Conservation (phyloP, 1,284 basidiomycete species). For the Marasmius fiardii region DNA sequence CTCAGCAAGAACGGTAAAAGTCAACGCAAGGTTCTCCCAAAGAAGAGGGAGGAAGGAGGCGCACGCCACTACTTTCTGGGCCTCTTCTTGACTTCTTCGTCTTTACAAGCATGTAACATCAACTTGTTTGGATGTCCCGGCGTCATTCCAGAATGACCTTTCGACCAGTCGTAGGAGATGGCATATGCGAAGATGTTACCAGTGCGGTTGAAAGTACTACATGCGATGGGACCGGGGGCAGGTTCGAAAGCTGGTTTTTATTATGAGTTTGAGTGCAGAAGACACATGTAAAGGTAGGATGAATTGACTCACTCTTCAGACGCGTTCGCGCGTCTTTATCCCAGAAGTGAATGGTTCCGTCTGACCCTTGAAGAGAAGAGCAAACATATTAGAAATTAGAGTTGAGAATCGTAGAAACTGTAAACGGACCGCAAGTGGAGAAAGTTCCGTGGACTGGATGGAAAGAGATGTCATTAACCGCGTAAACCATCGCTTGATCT, state of each 20-base stretch:
- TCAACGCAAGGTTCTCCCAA: not conserved
- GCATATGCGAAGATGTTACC: constrained; percentile 91
- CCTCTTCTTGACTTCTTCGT: constrained; percentile 83
- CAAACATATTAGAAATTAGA: constrained; percentile 1
- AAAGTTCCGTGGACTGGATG: constrained; percentile 94
- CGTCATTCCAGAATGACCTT: constrained; percentile 84
- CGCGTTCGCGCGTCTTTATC: constrained; percentile 88
- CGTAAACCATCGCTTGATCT: constrained; percentile 80
- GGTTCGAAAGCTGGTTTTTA: constrained; percentile 61
- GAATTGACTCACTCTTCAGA: constrained; percentile 68
- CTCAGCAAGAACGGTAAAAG: not conserved
- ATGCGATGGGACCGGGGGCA: constrained; percentile 64
- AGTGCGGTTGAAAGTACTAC: constrained; percentile 80
- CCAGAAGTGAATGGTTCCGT: constrained; percentile 85
- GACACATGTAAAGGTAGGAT: too few relatives aligned
- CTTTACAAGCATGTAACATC: constrained; percentile 89
- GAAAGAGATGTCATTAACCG: constrained; percentile 88
- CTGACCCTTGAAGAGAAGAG: constrained; percentile 46
- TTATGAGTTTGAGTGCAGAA: not conserved
- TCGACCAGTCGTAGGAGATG: constrained; percentile 88
- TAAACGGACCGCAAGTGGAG: constrained; percentile 79
- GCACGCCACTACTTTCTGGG: constrained; percentile 39
- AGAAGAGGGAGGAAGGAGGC: too few relatives aligned
- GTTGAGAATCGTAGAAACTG: constrained; percentile 19
- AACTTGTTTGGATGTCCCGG: constrained; percentile 81